Base-by-base conservation (phyloP, 1,284 basidiomycete species). In the Pseudomicrostroma phylloplanum region DNA sequence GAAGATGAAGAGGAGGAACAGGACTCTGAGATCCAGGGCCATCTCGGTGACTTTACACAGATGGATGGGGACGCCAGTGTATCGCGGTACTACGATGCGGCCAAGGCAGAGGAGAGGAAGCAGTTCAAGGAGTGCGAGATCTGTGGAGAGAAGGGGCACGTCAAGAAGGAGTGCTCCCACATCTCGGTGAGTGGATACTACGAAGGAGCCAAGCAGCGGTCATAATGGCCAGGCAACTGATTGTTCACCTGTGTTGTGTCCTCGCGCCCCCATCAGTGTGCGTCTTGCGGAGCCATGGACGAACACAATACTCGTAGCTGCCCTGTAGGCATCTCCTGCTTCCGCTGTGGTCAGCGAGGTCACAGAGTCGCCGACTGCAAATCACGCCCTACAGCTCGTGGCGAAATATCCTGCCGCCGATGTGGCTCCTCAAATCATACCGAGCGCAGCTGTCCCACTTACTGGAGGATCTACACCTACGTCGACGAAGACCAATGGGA, bases 401-500 rank as follows among this genome's bases (percentile, higher is more conserved):
- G 15, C 48, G 30, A 77, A 79, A 72, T 83, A 56, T 85, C 87
- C 55, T 94, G 91, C 76, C 85, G 86, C 64, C 84, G 89, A 26
- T 94, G 91, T 79, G 88, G 88, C 21, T 86, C 87, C 17, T 74
- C 81, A 39, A 80, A 81, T 43, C 91, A 94, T 77, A 85, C 84
- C 58, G 85, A 61, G 63, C 61, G 92, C 87, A 88, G 89, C 82
- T 96, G 92, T 68, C 90, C 90, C 0, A 88, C 88, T 0, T 80
- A 90, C 54, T 96, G 92, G 92, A 83, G 92, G 49, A 82, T 91
- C 63, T 96, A 96, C 73, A 83, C 86, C 30, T 94, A 93, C 72
- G 82, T 87, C 54, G 82, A 83, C 1, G 83, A 84, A 6, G 82
- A 83, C 1, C 86, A 85, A 40, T 85, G 86, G 30, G 76, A 66